A percentile compares a stretch with the other conserved stretches of the same genome.
Evolutionary conservation across 805 yeast genomes (phyloP).

Genomic region (Ogataea glucozyma): DNA sequence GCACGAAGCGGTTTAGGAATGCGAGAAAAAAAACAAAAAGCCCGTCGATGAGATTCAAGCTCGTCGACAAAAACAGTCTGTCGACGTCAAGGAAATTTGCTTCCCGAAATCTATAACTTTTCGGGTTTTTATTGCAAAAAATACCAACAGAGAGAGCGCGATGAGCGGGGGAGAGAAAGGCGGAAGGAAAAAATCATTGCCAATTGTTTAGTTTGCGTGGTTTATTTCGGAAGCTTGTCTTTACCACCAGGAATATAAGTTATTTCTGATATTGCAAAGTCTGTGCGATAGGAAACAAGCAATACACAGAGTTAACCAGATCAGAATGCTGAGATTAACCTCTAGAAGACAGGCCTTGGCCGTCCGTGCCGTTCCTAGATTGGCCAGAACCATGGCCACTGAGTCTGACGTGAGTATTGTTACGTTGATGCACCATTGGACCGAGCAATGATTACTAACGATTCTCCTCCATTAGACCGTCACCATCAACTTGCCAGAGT

Average conservation of each 20-base stretch:
- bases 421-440: neutral
- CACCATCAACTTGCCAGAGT: constrained; percentile 66
- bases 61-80: constrained; percentile 4
- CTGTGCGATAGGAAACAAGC: constrained; percentile 6
- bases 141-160: constrained; percentile 9
- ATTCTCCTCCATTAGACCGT: constrained; percentile 32
- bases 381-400: constrained; percentile 36
- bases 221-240: neutral
- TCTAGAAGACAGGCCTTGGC: constrained; percentile 23
- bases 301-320: constrained; percentile 2
- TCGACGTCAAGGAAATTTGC: constrained; percentile 22
- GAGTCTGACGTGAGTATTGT: constrained; percentile 28
- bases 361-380: constrained; percentile 20
- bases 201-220: constrained; percentile 4
- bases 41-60: constrained; percentile 4
- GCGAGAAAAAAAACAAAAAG: neutral
- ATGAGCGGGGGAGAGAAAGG: constrained; percentile 4
- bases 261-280: constrained; percentile 5
- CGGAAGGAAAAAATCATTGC: constrained; percentile 1
- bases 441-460: neutral
- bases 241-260: neutral
- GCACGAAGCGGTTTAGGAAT: neutral
- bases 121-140: constrained; percentile 8
- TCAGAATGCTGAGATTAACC: constrained; percentile 26
- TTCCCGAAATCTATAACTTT: constrained; percentile 19